These are phyloP conservation scores for Plasmodium gonderi DNA, from an alignment of 169 alveolate species.

Conservation along the genomic window DNA sequence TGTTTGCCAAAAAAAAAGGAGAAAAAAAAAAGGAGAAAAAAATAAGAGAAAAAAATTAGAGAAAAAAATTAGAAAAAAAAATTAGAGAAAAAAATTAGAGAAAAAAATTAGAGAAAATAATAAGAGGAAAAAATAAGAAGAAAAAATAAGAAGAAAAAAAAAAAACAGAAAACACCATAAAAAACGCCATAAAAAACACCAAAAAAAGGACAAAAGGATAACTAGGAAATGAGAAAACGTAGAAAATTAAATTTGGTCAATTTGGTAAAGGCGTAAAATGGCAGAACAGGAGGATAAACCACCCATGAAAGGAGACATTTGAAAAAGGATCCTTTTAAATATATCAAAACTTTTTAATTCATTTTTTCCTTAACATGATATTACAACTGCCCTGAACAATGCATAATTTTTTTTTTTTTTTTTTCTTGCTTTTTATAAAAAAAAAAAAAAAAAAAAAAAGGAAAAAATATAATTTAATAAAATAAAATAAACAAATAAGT, in stretches of 20 bases:
- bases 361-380: neutral
- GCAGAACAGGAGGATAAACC: neutral
- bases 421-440: neutral
- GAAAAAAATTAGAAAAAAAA: neutral
- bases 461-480: neutral
- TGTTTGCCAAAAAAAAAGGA: neutral
- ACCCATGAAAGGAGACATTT: neutral
- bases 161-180: too few species aligned
- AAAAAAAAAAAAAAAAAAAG: neutral
- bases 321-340: neutral
- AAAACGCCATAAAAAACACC: neutral
- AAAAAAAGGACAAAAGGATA: too few species aligned
- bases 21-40: neutral
- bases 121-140: neutral
- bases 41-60: neutral
- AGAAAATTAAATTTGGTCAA: too few species aligned
- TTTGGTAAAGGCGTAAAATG: neutral
- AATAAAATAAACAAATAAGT: too few species aligned
- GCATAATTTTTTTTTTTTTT: neutral
- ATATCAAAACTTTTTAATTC: neutral
- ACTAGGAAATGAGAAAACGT: too few species aligned
- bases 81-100: neutral
- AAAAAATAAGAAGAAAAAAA: too few species aligned
- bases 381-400: neutral
- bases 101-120: neutral